These are phyloP conservation scores for Paraurostyla sp. DNA, from an alignment of 73 alveolate species.

Conservation along the genomic window DNA sequence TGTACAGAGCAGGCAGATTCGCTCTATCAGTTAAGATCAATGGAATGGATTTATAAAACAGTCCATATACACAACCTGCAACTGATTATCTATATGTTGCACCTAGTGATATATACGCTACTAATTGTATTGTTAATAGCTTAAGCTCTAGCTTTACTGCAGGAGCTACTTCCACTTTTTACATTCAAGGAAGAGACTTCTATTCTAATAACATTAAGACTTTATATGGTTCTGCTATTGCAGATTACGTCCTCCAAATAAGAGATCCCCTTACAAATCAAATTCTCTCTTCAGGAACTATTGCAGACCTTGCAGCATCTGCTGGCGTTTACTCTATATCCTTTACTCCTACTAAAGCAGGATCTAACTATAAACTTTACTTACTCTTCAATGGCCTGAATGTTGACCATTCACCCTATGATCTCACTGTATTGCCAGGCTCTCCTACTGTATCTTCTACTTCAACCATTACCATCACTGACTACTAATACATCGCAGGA, in stretches of 20 bases:
- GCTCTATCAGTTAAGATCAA: slow-evolving; percentile 61
- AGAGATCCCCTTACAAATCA: neutral
- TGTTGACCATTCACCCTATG: slow-evolving; percentile 58
- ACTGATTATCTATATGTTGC: slow-evolving; percentile 9
- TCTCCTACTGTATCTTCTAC: slow-evolving; percentile 54
- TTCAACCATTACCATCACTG: slow-evolving; percentile 48
- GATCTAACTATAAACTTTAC: slow-evolving; percentile 25
- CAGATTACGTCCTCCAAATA: slow-evolving; percentile 53
- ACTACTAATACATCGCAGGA: slow-evolving; percentile 47
- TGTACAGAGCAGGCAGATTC: slow-evolving; percentile 77
- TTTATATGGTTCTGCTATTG: slow-evolving; percentile 40
- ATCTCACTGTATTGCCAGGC: slow-evolving; percentile 57
- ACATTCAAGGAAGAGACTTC: slow-evolving; percentile 77
- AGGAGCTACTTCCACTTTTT: slow-evolving; percentile 63
- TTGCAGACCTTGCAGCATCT: slow-evolving; percentile 3
- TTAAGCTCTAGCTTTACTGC: slow-evolving; percentile 49
- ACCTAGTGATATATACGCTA: slow-evolving; percentile 64
- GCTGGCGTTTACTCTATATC: slow-evolving; percentile 64
- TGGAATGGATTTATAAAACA: slow-evolving; percentile 25
- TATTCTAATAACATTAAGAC: slow-evolving; percentile 70
- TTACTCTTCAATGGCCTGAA: slow-evolving; percentile 56
- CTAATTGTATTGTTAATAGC: slow-evolving; percentile 49
- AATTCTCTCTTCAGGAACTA: slow-evolving; percentile 44
- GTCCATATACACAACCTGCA: slow-evolving; percentile 64
- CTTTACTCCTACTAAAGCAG: slow-evolving; percentile 68